Conservation (phyloP, 441 rosid species). For the Metrosideros polymorpha region DNA sequence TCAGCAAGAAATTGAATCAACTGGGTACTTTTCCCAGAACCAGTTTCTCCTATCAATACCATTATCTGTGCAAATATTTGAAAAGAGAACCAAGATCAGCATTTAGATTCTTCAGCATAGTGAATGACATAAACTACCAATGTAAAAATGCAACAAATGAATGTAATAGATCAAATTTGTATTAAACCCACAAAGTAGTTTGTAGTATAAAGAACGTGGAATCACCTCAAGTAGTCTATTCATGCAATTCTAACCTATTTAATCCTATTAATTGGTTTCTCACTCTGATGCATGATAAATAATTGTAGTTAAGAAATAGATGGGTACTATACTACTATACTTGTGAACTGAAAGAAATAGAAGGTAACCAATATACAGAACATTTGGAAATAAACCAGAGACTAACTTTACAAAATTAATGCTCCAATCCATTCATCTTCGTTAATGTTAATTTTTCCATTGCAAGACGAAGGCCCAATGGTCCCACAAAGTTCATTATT, state of each 20-base stretch:
- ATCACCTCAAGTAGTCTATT: background rate
- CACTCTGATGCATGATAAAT: background rate
- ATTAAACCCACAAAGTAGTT: background rate
- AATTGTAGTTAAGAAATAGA: background rate
- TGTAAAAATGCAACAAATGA: background rate
- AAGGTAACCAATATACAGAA: background rate
- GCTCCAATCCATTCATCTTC: background rate
- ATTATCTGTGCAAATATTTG: conserved; percentile 32
- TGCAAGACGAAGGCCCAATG: background rate
- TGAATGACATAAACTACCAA: background rate
- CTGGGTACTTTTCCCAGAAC: conserved; percentile 97
- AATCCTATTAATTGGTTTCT: background rate
- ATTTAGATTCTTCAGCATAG: background rate
- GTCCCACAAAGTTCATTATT: background rate
- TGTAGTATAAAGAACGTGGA: background rate
- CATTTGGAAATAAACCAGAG: background rate
- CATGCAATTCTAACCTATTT: background rate
- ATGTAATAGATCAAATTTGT: background rate
- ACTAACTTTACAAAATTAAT: background rate
- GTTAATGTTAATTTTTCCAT: background rate
- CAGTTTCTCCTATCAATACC: conserved; percentile 89
- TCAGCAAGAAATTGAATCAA: conserved; percentile 88
- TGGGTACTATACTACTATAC: background rate
- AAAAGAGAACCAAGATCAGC: background rate
- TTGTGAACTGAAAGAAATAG: background rate